A percentile compares a stretch with the other conserved stretches of the same genome.
Conservation (phyloP, 257 asterid genomes). For the Galeopsis tetrahit region DNA sequence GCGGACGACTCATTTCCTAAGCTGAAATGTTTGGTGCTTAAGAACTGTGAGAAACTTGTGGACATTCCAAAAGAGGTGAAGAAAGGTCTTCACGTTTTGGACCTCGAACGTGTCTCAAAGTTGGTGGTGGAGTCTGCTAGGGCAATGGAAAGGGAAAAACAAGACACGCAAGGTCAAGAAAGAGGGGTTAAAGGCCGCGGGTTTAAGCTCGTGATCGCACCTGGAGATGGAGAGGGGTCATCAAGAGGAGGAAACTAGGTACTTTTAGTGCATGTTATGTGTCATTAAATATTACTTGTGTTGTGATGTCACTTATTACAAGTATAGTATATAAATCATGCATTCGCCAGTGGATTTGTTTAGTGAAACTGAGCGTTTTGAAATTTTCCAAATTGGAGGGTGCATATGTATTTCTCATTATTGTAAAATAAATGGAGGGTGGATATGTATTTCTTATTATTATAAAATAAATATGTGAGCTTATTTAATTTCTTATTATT, state of each 20-base stretch:
- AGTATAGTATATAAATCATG: too few species aligned
- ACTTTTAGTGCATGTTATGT: not conserved
- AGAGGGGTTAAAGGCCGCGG: constrained; percentile 4
- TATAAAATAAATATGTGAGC: too few species aligned
- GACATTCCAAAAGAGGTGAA: constrained; percentile 33
- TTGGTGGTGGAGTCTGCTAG: constrained; percentile 11
- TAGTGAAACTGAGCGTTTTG: too few species aligned
- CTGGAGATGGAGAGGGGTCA: constrained; percentile 18
- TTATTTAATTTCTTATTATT: not conserved
- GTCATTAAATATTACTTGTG: too few species aligned
- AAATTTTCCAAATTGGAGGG: too few species aligned
- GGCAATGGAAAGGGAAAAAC: not conserved
- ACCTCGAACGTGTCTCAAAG: constrained; percentile 25
- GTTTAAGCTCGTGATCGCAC: constrained; percentile 25
- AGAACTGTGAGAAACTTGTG: constrained; percentile 35
- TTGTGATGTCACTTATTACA: too few species aligned
- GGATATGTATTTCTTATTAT: too few species aligned
- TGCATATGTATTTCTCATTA: too few species aligned
- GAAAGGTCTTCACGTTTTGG: constrained; percentile 38
- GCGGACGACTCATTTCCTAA: constrained; percentile 12
- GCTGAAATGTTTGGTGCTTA: constrained; percentile 36
- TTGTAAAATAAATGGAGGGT: too few species aligned
- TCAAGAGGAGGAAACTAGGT: not conserved
- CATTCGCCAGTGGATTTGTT: too few species aligned
- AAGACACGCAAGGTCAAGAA: constrained; percentile 2